Base-by-base conservation (phyloP, 2,329 filamentous ascomycete genomes). In the Neophaeococcomyces mojaviensis region DNA sequence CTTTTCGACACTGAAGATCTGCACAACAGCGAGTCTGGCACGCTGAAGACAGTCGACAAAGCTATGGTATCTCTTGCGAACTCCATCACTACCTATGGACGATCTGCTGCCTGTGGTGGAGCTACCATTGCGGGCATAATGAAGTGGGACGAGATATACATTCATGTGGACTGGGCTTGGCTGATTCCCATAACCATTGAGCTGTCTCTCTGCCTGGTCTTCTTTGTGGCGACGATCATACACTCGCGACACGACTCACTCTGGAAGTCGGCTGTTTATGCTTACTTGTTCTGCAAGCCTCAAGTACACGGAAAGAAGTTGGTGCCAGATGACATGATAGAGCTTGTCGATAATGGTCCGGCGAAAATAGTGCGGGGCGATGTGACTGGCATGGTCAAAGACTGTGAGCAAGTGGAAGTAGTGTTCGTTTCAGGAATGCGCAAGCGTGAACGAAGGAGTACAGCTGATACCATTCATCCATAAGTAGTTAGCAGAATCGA, bases 81-180 rank as follows among this genome's bases (percentile, higher is more conserved):
- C 42, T 16, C 13, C 31, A n/a, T 44, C 8, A 44, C 42, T 10
- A 26, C 39, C 32, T n/a, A 44, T 9, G 31, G 18, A 6, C 42
- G 42, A 9, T 8, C 39, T n/a, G 42, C 9, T 12, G 24, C 12
- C 15, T 37, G 31, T 39, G 42, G 32, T 12, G 34, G 31, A 15
- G 42, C n/a, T 8, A 44, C 42, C 9, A 20, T 20, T 7, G 13
- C 18, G 5, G 42, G 31, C 18, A 22, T 24, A 15, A 20, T 34
- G 22, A 15, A 7, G 8, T 12, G 8, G n/a, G 39, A 43, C 22
- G 42, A 44, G 20, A 6, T 39, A 10, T 44, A 44, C 33, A 32
- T 39, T 20, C 30, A 44, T 15, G 42, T 39, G 6, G 33, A 20
- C 8, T 44, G 42, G 42, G n/a, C 24, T 6, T 44, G 42, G 42